Evolutionary conservation across 306 rosid species (phyloP).

Genomic region (Malus sylvestris): DNA sequence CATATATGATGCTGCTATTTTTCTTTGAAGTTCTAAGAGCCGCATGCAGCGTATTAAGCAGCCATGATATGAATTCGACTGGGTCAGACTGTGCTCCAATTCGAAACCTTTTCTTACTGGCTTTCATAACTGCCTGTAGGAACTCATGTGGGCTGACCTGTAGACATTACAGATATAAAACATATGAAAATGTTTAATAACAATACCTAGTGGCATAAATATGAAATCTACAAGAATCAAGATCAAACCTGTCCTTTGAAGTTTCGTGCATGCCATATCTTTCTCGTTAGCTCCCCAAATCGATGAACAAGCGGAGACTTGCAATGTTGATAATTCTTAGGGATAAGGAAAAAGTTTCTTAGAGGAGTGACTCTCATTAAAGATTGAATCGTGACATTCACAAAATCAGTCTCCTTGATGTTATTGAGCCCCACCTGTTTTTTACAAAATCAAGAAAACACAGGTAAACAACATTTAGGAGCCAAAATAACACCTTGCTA

Average conservation of each 20-base stretch:
- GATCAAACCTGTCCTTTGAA: constrained; percentile 90
- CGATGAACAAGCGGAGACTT: constrained; percentile 91
- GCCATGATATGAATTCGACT: constrained; percentile 95
- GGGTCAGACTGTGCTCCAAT: constrained; percentile 93
- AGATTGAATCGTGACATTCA: constrained; percentile 91
- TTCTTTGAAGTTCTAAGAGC: constrained; percentile 77
- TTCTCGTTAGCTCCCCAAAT: constrained; percentile 93
- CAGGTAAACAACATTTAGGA: constrained; percentile 13
- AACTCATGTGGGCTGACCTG: constrained; percentile 98
- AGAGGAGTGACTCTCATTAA: constrained; percentile 93
- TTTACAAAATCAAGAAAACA: constrained; percentile 2
- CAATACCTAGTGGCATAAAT: background rate
- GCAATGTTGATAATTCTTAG: constrained; percentile 74
- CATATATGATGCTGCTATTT: constrained; percentile 71
- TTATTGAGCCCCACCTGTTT: constrained; percentile 88
- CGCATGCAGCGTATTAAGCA: constrained; percentile 83
- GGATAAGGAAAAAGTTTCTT: constrained; percentile 90
- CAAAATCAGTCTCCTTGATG: constrained; percentile 95
- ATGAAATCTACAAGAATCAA: constrained; percentile 7
- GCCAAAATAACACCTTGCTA: constrained; percentile 1
- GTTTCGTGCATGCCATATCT: constrained; percentile 95
- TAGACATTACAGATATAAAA: constrained; percentile 13
- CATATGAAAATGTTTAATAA: background rate
- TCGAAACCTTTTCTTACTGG: constrained; percentile 84
- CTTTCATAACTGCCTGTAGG: constrained; percentile 97